Base-by-base conservation (phyloP, 2,329 filamentous ascomycete species). In the Zopfia rhizophila region DNA sequence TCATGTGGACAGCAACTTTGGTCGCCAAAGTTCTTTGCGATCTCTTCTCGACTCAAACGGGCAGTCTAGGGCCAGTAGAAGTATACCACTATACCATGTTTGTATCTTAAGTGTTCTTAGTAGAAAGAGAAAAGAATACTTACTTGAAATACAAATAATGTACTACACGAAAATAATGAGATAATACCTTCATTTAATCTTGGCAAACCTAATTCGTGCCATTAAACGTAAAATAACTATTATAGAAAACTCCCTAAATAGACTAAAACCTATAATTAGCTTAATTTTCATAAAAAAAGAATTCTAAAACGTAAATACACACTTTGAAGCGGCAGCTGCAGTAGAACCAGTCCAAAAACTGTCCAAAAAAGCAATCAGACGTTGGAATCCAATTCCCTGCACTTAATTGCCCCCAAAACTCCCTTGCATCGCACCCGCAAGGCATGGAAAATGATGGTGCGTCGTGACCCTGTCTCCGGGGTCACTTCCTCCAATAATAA, bases 161-260 rank as follows among this genome's bases (percentile, higher is more conserved):
- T 68, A 76, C 46, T 41, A 49, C 28, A 29, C 30, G 29, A 49
- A 40, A 36, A 49, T 72, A 18, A 80, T 69, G 1, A 80, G 67
- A 46, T 78, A 79, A 55, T 77, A 80, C 56, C 78, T 79, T 78
- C 78, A 81, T 5, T 75, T 76, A 0, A 76, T 69, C 4, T 72
- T 63, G 5, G 68, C 68, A 29, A 60, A 60, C 4, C 50, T 55
- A 22, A 53, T 51, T 3, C 55, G 52, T 7, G 55, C 56, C 13
- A 49, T 78, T 53, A 81, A 75, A 1, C 81, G 65, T 0, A 80
- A 68, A 16, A 81, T 75, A 1, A 81, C 35, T 13, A 47, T 49
- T 4, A 52, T 40, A 12, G 48, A 48, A 14, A 60, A 58, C n/a
- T 58, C 50, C 3, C 78, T 78, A 40, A 81, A 80, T 1, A 81